Conservation (phyloP, 257 asterid genomes). For the Nicotiana benthamiana region DNA sequence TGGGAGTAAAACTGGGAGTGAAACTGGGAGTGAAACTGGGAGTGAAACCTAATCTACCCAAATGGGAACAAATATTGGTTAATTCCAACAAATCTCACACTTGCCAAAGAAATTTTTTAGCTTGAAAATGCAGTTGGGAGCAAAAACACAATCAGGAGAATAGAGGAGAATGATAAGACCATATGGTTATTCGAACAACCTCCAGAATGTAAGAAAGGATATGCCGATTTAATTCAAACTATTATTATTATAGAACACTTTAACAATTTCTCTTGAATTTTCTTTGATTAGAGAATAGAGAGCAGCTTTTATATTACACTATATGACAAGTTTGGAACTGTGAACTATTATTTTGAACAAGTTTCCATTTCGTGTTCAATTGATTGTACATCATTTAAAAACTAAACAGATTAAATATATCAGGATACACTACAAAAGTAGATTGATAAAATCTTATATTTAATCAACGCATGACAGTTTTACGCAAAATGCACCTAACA, state of each 20-base stretch:
- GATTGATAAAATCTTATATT: background rate
- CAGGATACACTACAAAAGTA: background rate
- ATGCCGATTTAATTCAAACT: background rate
- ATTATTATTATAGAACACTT: background rate
- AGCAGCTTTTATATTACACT: background rate
- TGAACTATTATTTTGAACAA: background rate
- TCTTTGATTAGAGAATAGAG: background rate
- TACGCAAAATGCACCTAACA: background rate
- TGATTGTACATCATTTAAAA: background rate
- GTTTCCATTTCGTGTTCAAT: background rate
- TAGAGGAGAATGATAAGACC: background rate
- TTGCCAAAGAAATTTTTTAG: background rate
- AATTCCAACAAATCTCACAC: background rate
- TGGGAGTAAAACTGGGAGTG: background rate
- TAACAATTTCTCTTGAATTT: background rate
- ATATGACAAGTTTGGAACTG: background rate
- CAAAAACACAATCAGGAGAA: background rate
- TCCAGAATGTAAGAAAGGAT: background rate
- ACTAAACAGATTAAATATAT: background rate
- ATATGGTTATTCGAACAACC: background rate
- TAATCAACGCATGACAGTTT: background rate
- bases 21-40: background rate
- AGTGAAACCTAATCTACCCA: background rate
- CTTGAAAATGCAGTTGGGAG: background rate
- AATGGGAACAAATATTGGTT: background rate